Base-by-base conservation (phyloP, 1,284 basidiomycete genomes). In the Heterobasidion irregulare region DNA sequence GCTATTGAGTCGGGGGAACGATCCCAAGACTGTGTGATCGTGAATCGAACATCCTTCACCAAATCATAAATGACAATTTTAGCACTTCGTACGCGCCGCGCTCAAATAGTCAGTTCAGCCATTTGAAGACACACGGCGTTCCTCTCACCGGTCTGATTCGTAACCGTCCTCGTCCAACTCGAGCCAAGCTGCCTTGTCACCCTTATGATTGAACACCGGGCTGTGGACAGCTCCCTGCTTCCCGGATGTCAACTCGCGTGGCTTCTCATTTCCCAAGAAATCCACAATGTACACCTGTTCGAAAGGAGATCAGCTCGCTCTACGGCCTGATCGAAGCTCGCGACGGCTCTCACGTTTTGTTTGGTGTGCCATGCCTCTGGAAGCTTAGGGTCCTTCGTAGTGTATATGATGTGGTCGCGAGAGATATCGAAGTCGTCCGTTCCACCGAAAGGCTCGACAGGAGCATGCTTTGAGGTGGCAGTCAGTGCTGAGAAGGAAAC, bases 141-240 rank as follows among this genome's bases (percentile, higher is more conserved):
- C 13, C 13, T 38, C 52, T 35, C 59, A 82, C 86, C 84, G 79
- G 65, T 90, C 89, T 52, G 86, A 79, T 70, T 97, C 94, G 64
- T 94, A 89, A 1, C 93, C 94, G 64, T 97, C 92, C 65, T 88
- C 68, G 50, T 85, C 83, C 60, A 94, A 79, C 69, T 97, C 87
- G 44, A 91, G 72, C 94, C 94, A 97, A 0, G 89, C 92, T 1
- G 83, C 80, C 68, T 88, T 89, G 54, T 77, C 78, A 0, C 86
- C 89, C 43, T 81, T 71, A 2, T 73, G 71, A 60, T 76, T 89
- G 66, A 94, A 84, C 2, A 80, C 77, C 0, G 92, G 84, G 38
- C 70, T 76, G 62, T 81, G 82, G 5, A 84, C 87, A 2, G 93
- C 93, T 33, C 92, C 94, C 68, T 94, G 92, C 44, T 78, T 76